Base-by-base conservation (phyloP, 2,329 filamentous ascomycete species). In the Cladobotryum protrusum region DNA sequence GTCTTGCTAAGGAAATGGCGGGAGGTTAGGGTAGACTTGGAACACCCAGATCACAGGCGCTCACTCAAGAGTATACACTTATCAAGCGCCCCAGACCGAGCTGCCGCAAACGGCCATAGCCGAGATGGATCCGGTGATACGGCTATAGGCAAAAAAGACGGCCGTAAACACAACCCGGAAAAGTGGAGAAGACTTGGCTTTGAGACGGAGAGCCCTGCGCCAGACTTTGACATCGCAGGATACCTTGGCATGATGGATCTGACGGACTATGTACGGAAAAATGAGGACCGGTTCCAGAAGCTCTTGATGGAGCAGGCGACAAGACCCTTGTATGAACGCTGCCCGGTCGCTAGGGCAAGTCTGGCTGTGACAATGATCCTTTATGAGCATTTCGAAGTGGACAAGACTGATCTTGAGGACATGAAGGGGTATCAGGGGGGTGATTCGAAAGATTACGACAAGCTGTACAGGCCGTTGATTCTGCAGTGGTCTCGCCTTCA, bases 241-340 rank as follows among this genome's bases (percentile, higher is more conserved):
- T 97, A 91, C 64, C 70, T 99, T 48, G 93, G 93, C 24, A 89
- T 99, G 81, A 97, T 99, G 91, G 93, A 99, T 66, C 70, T 99
- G 61, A 89, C 90, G 2, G 91, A 97, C 67, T 99, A 89, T 65
- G 89, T 96, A 44, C 82, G 87, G 61, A 95, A 90, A 64, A 85
- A 96, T 63, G 89, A 96, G 65, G 91, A 96, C 63, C 82, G 83
- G 11, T 97, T 95, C 59, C 91, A 96, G 65, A 96, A 95, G 70
- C 76, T 95, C 58, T 72, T 99, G 14, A 73, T 96, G 34, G 93
- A 99, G 68, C 93, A 99, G 68, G 86, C 88, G 3, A 82, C 85
- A 6, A 82, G 83, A 61, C 80, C 87, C 2, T 60, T 80, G 18
- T 73, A 82, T 46, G 81, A 89, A 63, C 82, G 92, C 35, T 96